Evolutionary conservation across 495 filamentous ascomycete species (phyloP).

Genomic region (Podospora comata): DNA sequence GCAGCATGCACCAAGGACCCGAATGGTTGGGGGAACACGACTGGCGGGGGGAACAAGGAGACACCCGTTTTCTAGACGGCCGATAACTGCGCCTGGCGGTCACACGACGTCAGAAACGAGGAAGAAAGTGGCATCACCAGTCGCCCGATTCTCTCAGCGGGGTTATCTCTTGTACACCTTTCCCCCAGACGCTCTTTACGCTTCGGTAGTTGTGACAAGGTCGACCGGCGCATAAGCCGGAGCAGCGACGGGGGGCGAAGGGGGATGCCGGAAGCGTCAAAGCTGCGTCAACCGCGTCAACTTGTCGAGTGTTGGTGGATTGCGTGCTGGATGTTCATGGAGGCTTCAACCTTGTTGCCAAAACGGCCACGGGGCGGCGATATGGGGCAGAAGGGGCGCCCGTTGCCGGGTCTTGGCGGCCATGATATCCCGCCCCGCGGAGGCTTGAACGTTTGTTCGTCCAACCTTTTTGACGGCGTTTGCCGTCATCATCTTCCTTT

Average conservation of each 20-base stretch:
- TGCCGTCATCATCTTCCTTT: not conserved
- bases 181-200: not conserved
- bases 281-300: not conserved
- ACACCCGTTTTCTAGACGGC: conserved; percentile 3
- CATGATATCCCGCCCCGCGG: not conserved
- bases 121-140: conserved; percentile 15
- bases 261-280: conserved; percentile 4
- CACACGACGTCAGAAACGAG: conserved; percentile 19
- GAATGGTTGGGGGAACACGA: conserved; percentile 7
- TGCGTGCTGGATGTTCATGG: not conserved
- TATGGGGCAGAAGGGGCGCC: not conserved
- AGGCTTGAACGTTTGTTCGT: not conserved
- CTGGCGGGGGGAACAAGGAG: not conserved
- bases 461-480: not conserved
- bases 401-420: not conserved
- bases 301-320: conserved; percentile 2
- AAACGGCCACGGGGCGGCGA: not conserved
- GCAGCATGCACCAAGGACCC: not conserved
- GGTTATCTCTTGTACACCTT: not conserved
- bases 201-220: conserved; percentile 6
- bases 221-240: conserved; percentile 1
- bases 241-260: conserved; percentile 2
- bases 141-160: conserved; percentile 15
- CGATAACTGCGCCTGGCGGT: conserved; percentile 6
- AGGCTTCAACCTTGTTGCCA: conserved; percentile 5